These are phyloP conservation scores for Saccharomycopsis synnaedendra DNA, from an alignment of 805 yeast species.

Conservation along the genomic window DNA sequence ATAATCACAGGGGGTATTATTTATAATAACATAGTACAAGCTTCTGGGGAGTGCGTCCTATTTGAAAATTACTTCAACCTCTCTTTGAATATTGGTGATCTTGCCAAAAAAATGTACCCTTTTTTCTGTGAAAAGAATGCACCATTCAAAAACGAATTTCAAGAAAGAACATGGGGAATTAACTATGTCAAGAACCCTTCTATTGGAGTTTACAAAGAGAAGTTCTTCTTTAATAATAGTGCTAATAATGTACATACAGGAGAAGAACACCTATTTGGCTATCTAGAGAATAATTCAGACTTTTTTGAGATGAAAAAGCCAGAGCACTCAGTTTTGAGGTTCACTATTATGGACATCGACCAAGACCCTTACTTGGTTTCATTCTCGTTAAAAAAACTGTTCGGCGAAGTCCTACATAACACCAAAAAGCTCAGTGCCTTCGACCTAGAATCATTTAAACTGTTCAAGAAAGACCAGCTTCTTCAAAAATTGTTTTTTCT, in stretches of 20 bases:
- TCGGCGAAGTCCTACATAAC: neutral
- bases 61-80: neutral
- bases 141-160: neutral
- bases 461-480: no score
- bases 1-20: conserved; percentile 1
- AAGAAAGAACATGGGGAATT: neutral
- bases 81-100: neutral
- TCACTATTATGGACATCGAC: neutral
- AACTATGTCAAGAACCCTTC: conserved; percentile 1
- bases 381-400: neutral
- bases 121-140: neutral
- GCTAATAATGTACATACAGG: neutral
- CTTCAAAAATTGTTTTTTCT: neutral
- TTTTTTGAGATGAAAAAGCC: neutral
- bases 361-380: neutral
- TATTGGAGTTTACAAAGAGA: neutral
- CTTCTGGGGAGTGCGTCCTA: neutral
- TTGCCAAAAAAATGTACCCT: neutral
- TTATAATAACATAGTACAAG: neutral
- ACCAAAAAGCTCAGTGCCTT: no score
- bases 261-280: conserved; percentile 2
- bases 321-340: neutral
- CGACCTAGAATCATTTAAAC: no score
- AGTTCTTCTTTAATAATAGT: neutral
- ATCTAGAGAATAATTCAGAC: neutral